These are phyloP conservation scores for Pseudocercospora musae DNA, from an alignment of 2,329 filamentous ascomycete species.

Conservation along the genomic window DNA sequence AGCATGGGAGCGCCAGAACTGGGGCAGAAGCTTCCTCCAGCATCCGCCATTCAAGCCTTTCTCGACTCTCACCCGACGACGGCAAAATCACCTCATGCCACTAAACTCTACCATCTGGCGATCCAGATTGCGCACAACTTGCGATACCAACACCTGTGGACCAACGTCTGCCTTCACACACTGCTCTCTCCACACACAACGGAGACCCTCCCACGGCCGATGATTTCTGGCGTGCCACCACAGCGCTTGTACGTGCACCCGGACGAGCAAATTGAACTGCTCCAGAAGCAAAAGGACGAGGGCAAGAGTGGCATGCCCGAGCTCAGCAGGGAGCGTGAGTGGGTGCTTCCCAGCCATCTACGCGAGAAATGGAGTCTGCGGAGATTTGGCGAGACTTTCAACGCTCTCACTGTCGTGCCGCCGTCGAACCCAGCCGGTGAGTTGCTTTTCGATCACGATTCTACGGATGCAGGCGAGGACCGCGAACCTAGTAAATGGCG, in stretches of 20 bases:
- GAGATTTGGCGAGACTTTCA: constrained; percentile 67
- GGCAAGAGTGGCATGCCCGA: constrained; percentile 34
- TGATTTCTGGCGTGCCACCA: constrained; percentile 71
- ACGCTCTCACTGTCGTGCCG: constrained; percentile 45
- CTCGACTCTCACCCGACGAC: constrained; percentile 12
- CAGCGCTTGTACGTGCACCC: constrained; percentile 73
- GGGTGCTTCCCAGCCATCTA: constrained; percentile 72
- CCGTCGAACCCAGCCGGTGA: constrained; percentile 36
- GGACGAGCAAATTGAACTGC: constrained; percentile 73
- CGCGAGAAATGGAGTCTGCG: constrained; percentile 69
- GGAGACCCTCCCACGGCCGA: constrained; percentile 52
- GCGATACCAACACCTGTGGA: constrained; percentile 73
- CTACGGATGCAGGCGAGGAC: constrained; percentile 22
- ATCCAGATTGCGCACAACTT: constrained; percentile 67
- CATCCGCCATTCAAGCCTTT: constrained; percentile 21
- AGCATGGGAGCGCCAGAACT: constrained; percentile 8
- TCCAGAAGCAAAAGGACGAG: constrained; percentile 52
- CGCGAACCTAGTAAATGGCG: constrained; percentile 40
- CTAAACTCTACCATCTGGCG: constrained; percentile 49
- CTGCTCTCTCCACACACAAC: constrained; percentile 19
- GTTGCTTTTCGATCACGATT: constrained; percentile 16
- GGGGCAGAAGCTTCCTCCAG: constrained; percentile 5
- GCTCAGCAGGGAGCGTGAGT: constrained; percentile 57
- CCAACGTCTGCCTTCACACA: constrained; percentile 45
- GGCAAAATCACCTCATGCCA: constrained; percentile 12